Conservation (phyloP, 208 protist species). For the Trichomonas gallinae region DNA sequence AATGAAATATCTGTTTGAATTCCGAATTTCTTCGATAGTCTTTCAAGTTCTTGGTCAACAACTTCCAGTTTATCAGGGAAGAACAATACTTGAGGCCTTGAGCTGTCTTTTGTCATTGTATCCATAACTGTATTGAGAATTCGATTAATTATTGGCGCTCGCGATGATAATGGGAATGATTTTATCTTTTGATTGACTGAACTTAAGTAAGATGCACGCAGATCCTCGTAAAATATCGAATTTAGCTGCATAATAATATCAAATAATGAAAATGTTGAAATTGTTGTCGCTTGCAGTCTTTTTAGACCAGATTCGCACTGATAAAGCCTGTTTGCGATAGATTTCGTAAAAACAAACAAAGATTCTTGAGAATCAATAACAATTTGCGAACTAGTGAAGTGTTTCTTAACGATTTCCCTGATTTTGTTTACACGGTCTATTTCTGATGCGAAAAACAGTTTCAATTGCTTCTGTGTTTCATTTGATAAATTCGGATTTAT, state of each 20-base stretch:
- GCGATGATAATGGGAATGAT: not conserved
- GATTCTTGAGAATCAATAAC: not conserved
- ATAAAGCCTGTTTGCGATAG: not conserved
- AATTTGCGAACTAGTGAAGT: not conserved
- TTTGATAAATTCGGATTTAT: not conserved
- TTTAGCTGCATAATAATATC: not conserved
- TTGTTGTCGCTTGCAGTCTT: not conserved
- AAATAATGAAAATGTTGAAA: not conserved
- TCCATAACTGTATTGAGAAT: not conserved
- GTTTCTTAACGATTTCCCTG: not conserved
- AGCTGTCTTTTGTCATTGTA: not conserved
- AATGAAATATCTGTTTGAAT: not conserved
- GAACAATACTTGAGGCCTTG: not conserved
- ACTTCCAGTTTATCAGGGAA: not conserved
- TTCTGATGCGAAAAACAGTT: not conserved
- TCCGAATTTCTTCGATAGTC: not conserved
- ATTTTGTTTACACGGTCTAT: not conserved
- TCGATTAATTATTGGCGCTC: not conserved
- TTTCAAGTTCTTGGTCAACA: not conserved
- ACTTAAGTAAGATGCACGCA: not conserved
- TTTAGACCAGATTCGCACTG: not conserved
- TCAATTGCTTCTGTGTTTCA: not conserved
- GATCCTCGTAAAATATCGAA: not conserved
- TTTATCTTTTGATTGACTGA: not conserved
- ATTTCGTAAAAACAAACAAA: not conserved